Evolutionary conservation across 169 alveolate genomes (phyloP), one percentile per base, ranked within the genome.

Genomic region (Eimeria acervulina): DNA sequence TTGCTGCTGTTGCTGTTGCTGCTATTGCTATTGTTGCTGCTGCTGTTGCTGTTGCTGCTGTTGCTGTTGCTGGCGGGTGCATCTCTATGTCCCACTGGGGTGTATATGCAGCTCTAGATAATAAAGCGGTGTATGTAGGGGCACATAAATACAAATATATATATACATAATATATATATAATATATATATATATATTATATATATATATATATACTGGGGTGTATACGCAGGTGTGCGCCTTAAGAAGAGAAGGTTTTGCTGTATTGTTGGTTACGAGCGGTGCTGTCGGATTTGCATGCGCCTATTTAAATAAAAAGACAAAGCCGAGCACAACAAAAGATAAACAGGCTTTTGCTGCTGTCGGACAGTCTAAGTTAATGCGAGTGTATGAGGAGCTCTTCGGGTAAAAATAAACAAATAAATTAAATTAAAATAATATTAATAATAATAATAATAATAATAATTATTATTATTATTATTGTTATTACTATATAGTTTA

Each of bases 281-380:
- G 97, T 0, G 98, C 98, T 2, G 98, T 97, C n/a, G 98, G 98
- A 8, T 94, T 95, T 23, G 98, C 97, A 0, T 84, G 96, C 42
- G 94, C 94, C 52, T 94, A 93, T 44, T 93, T 96, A 91, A 72
- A 94, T 21, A 87, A 93, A 15, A 63, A 84, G 85, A 83, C 85
- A 68, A 70, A 96, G 31, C 98, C 98, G 21, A 72, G 36, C 33
- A 15, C 72, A 0, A 92, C 96, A 44, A 81, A 70, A 28, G 74
- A 55, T 68, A 97, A 96, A 51, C 98, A 97, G 80, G 98, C 98
- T 55, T 85, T 95, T 10, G 98, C 98, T 28, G 98, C 98, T 7
- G 96, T 97, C 31, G 98, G 98, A n/a, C 98, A 97, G 93, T 95
- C 97, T 61, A n/a, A 93, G 31, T 83, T 97, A n/a, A 97, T 97